phyloP scores from a whole-genome alignment of 371 early-diverging fungal genomes.

The Umbelopsis sp. region DNA sequence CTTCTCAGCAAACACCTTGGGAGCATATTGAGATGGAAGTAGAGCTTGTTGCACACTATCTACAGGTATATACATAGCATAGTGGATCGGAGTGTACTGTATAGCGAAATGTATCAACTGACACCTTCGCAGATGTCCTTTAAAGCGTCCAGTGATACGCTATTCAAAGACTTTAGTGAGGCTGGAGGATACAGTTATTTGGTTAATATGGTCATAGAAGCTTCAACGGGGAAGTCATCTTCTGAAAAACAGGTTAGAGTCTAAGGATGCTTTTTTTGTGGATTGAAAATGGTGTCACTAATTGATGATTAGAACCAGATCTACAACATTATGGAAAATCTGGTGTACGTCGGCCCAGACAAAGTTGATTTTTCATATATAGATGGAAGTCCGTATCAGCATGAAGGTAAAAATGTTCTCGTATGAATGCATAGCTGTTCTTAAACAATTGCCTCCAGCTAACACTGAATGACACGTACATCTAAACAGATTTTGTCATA shows the following conservation, averaged over 20 bases:
- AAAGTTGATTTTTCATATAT: constrained; percentile 18
- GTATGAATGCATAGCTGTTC: not conserved
- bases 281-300: not conserved
- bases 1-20: constrained; percentile 30
- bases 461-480: not conserved
- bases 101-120: constrained; percentile 20
- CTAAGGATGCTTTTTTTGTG: not conserved
- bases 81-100: constrained; percentile 21
- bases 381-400: constrained; percentile 16
- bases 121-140: constrained; percentile 12
- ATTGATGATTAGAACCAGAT: not conserved
- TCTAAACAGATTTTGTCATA: not conserved
- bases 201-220: not conserved
- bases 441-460: not conserved
- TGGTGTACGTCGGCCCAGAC: constrained; percentile 1
- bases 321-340: not conserved
- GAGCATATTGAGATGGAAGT: constrained; percentile 27
- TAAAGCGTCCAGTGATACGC: constrained; percentile 17
- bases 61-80: constrained; percentile 22
- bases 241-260: not conserved
- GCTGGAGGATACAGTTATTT: constrained; percentile 1
- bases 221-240: not conserved
- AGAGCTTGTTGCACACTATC: constrained; percentile 6
- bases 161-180: constrained; percentile 21
- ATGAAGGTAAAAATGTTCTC: constrained; percentile 2